Evolutionary conservation across 108 stramenopile species (phyloP), one percentile per base, ranked within the genome.

Genomic region (Craspedostauros australis): DNA sequence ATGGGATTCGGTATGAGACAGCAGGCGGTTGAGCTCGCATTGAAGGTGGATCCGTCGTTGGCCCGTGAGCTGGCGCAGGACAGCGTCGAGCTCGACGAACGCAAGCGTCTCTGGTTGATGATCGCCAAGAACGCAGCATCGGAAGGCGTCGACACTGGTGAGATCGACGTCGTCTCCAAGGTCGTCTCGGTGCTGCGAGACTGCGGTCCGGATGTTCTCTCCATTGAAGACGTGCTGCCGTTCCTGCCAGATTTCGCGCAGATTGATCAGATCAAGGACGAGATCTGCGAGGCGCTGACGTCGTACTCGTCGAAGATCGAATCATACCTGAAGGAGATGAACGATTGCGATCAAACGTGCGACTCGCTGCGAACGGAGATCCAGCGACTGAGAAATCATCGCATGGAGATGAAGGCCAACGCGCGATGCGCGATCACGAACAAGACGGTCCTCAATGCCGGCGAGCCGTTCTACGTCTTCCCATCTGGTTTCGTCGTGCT

Each of bases 211-310:
- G 89, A 91, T 45, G 78, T 93, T 20, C 53, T 93, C n/a, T 83
- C 81, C 18, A 93, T 93, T 42, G 91, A 89, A 70, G 86, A 93
- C 68, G 87, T 93, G 15, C 58, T 79, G 16, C 61, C 57, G 19
- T 56, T 57, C 50, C 50, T 59, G 20, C 86, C 86, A 15, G 91
- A 89, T 54, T 86, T 89, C 73, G 80, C 86, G 14, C 81, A 85
- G 57, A 93, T 93, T 32, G 87, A 93, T 60, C 73, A 83, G 42
- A 84, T 93, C 66, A 88, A 93, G 68, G 87, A 86, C 57, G 91
- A 93, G 52, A 93, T 93, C 34, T 84, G 85, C 41, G 77, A 79
- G 43, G 85, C 91, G 27, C 70, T 93, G 11, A 76, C 85, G 23
- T 80, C 86, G 15, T 93, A 93, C 54, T 88, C 86, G 20, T 73